Evolutionary conservation across 352 stramenopile species (phyloP).

Genomic region (Elongisporangium anandrum): DNA sequence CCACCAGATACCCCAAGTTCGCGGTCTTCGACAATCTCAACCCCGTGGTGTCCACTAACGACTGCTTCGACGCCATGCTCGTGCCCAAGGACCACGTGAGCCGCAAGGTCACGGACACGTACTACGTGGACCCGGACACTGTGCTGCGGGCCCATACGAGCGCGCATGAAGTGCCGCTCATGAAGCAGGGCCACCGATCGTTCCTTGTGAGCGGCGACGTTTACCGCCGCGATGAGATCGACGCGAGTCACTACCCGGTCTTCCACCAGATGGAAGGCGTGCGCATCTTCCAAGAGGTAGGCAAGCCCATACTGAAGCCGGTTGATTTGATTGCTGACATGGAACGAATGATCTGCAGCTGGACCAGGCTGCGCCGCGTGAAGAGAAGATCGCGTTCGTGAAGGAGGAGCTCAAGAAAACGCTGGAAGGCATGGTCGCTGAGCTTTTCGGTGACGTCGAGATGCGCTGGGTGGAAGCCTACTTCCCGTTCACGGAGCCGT

Average conservation of each 20-base stretch:
- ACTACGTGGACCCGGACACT: slow-evolving; percentile 82
- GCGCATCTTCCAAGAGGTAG: slow-evolving; percentile 90
- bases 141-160: slow-evolving; percentile 89
- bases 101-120: slow-evolving; percentile 84
- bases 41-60: slow-evolving; percentile 82
- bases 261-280: slow-evolving; percentile 99
- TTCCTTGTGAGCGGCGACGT: slow-evolving; percentile 95
- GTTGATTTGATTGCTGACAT: not conserved
- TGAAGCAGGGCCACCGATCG: slow-evolving; percentile 83
- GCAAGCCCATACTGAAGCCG: not conserved
- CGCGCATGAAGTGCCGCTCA: slow-evolving; percentile 91
- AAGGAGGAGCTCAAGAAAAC: slow-evolving; percentile 94
- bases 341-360: slow-evolving; percentile 19
- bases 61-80: slow-evolving; percentile 92
- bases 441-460: slow-evolving; percentile 91
- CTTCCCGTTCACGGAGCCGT: slow-evolving; percentile 99
- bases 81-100: slow-evolving; percentile 89
- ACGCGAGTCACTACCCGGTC: slow-evolving; percentile 98
- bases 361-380: slow-evolving; percentile 39
- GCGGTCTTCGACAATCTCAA: slow-evolving; percentile 82
- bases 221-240: slow-evolving; percentile 98
- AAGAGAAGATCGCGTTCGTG: slow-evolving; percentile 78
- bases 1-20: slow-evolving; percentile 63
- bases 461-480: slow-evolving; percentile 98
- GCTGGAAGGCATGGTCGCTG: slow-evolving; percentile 92